Conservation (phyloP, 2,329 filamentous ascomycete genomes). For the Berkeleyomyces rouxiae region DNA sequence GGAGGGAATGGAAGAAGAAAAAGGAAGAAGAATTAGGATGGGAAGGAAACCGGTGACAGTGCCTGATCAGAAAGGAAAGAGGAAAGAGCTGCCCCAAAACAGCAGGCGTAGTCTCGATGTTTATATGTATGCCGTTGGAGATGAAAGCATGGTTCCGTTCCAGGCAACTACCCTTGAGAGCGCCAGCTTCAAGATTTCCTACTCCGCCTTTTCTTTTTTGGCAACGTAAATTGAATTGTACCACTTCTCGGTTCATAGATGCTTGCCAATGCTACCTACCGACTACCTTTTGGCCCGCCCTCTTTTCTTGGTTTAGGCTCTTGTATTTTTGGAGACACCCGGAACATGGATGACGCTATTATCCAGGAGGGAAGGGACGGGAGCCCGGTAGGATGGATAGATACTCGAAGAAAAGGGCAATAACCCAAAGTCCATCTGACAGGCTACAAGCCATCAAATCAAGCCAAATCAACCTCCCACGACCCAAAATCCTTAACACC, state of each 20-base stretch:
- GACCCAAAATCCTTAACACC: too few relatives aligned
- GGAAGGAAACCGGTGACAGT: too few relatives aligned
- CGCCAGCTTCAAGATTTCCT: neutral
- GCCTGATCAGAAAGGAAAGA: too few relatives aligned
- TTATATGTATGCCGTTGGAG: neutral
- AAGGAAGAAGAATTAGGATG: too few relatives aligned
- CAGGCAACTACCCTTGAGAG: neutral
- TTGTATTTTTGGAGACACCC: slow-evolving; percentile 1
- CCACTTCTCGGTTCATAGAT: neutral
- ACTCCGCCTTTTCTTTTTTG: neutral
- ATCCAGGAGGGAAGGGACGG: neutral
- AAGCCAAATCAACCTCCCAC: too few relatives aligned
- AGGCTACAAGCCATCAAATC: too few relatives aligned
- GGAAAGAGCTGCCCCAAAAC: too few relatives aligned
- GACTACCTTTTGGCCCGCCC: neutral
- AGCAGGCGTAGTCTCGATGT: neutral
- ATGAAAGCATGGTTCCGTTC: neutral
- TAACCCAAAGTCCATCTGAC: neutral
- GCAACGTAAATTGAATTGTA: neutral
- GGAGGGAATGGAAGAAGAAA: neutral
- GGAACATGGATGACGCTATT: neutral
- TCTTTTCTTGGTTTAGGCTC: neutral
- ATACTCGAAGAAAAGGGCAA: neutral
- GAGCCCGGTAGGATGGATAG: neutral
- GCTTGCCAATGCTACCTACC: neutral